A percentile compares a stretch with the other conserved stretches of the same genome.
phyloP scores from a whole-genome alignment of 805 yeast genomes.

The Candida golubevii region DNA sequence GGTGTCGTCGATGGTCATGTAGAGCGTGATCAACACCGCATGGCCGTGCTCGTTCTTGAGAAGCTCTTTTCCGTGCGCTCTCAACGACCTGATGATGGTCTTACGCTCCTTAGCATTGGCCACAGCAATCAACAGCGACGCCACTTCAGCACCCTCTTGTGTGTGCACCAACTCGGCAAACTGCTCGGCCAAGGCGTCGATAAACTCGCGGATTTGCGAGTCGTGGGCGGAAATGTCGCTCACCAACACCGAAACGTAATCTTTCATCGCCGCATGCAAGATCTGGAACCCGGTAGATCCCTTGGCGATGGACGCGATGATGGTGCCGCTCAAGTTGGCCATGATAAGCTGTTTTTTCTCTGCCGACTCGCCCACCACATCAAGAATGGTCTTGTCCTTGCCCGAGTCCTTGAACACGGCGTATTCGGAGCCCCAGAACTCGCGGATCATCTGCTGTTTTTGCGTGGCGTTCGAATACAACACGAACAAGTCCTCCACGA shows the following conservation, averaged over 20 bases:
- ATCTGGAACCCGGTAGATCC: conserved; percentile 96
- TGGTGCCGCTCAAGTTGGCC: conserved; percentile 73
- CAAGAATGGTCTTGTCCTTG: conserved; percentile 56
- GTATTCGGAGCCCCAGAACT: conserved; percentile 94
- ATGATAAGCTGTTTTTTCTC: conserved; percentile 77
- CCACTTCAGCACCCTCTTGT: conserved; percentile 90
- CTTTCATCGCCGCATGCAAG: conserved; percentile 93
- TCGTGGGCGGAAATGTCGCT: conserved; percentile 40
- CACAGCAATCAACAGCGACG: conserved; percentile 69
- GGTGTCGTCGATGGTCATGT: conserved; percentile 91
- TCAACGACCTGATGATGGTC: conserved; percentile 63
- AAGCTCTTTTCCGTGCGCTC: conserved; percentile 69
- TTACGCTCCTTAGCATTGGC: conserved; percentile 94
- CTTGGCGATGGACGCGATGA: conserved; percentile 86
- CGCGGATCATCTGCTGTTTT: conserved; percentile 86
- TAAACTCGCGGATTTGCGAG: conserved; percentile 70
- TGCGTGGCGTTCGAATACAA: conserved; percentile 82
- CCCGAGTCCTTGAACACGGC: conserved; percentile 83
- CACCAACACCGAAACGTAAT: conserved; percentile 69
- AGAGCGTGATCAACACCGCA: conserved; percentile 68
- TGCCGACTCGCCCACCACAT: conserved; percentile 59
- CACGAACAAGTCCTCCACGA: conserved; percentile 86
- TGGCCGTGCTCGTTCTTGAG: conserved; percentile 86
- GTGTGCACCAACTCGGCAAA: conserved; percentile 95
- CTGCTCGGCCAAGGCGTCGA: conserved; percentile 81